Conservation (phyloP, 345 rosid species). For the Sapria himalayana region DNA sequence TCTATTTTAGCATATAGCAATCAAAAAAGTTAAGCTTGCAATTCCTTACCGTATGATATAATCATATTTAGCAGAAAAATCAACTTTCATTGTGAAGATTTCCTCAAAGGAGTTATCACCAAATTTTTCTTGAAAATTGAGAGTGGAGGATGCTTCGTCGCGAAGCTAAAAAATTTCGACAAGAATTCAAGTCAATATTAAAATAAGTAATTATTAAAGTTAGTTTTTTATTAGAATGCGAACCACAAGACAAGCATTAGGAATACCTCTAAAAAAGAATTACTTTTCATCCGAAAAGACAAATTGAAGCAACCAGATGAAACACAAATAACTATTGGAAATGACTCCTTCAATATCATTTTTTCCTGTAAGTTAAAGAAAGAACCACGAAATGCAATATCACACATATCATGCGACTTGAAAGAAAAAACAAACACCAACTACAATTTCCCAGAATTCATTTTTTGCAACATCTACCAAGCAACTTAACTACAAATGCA, state of each 20-base stretch:
- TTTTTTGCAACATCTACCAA: too few species aligned
- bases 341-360: constrained; percentile 21
- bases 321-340: constrained; percentile 51
- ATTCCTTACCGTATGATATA: constrained; percentile 38
- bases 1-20: not conserved
- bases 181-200: too few species aligned
- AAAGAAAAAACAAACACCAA: not conserved
- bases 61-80: constrained; percentile 66
- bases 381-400: not conserved
- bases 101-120: constrained; percentile 70
- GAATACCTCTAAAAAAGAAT: constrained; percentile 64
- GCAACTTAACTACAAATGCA: too few species aligned
- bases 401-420: not conserved
- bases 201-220: constrained; percentile 1
- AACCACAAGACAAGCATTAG: too few species aligned
- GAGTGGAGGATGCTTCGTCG: constrained; percentile 52
- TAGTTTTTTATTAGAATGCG: constrained; percentile 3
- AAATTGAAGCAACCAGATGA: constrained; percentile 32
- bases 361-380: constrained; percentile 29
- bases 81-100: constrained; percentile 48
- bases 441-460: too few species aligned
- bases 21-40: constrained; percentile 1
- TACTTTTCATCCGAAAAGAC: constrained; percentile 47
- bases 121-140: constrained; percentile 45
- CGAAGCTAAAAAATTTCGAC: too few species aligned